Evolutionary conservation across 768 basidiomycete genomes (phyloP).

Genomic region (Cystobasidium ongulense): DNA sequence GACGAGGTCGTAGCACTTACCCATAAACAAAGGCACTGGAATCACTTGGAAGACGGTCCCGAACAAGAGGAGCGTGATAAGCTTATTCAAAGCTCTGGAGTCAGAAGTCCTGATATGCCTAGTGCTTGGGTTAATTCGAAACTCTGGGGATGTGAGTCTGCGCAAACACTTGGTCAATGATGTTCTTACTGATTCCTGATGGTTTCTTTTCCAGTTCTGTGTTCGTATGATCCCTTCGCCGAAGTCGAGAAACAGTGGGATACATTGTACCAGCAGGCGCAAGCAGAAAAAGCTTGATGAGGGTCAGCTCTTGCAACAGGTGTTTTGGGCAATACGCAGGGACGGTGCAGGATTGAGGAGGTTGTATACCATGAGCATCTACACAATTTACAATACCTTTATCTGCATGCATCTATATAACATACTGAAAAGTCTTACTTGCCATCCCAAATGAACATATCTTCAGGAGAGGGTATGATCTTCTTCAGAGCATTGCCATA

Average conservation of each 20-base stretch:
- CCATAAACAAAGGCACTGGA: slow-evolving; percentile 11
- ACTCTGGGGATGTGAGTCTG: slow-evolving; percentile 10
- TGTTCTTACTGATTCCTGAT: neutral
- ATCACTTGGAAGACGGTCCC: slow-evolving; percentile 14
- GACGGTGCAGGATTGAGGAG: neutral
- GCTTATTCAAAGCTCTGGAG: neutral
- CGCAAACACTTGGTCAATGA: neutral
- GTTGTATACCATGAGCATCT: neutral
- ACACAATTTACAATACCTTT: neutral
- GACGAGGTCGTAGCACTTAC: slow-evolving; percentile 10
- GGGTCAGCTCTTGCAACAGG: too few species aligned
- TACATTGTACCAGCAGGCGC: neutral
- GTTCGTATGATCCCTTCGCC: neutral
- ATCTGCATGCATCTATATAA: too few species aligned
- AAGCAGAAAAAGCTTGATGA: neutral
- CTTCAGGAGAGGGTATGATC: neutral
- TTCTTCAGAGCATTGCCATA: slow-evolving; percentile 41
- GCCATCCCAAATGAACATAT: neutral
- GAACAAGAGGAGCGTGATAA: slow-evolving; percentile 28
- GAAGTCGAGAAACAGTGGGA: neutral
- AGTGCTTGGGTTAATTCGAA: slow-evolving; percentile 22
- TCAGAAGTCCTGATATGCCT: slow-evolving; percentile 12
- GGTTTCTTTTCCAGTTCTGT: neutral
- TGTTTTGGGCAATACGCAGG: neutral
- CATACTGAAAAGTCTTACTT: neutral